Percentiles rank a stretch among this genome's conserved stretches.
Evolutionary conservation across 2,329 filamentous ascomycete species (phyloP).

Genomic region (Aspergillus puulaauensis): DNA sequence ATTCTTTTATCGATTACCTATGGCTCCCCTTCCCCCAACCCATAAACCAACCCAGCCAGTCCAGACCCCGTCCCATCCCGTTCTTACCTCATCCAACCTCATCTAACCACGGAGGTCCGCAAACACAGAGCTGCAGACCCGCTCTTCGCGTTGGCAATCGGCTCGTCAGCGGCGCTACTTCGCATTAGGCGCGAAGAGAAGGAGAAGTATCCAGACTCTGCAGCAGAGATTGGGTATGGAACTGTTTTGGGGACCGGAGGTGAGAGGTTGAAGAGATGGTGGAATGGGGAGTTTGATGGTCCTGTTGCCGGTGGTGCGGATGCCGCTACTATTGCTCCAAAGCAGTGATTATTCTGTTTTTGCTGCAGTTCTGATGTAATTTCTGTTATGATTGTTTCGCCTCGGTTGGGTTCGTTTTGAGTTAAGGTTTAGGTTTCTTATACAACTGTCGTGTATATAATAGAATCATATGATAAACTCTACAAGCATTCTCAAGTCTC

Average conservation of each 20-base stretch:
- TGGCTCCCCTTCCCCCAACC: slow-evolving; percentile 6
- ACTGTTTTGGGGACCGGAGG: slow-evolving; percentile 30
- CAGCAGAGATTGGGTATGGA: slow-evolving; percentile 32
- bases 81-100: not conserved
- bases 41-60: no score
- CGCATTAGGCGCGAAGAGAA: slow-evolving; percentile 57
- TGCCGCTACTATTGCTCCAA: not conserved
- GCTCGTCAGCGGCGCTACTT: slow-evolving; percentile 51
- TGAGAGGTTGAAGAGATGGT: slow-evolving; percentile 38
- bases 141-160: slow-evolving; percentile 53
- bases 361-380: not conserved
- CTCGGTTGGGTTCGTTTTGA: not conserved
- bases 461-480: not conserved
- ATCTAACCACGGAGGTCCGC: not conserved
- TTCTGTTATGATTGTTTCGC: not conserved
- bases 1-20: not conserved
- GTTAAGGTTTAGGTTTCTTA: no score
- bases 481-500: not conserved
- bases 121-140: slow-evolving; percentile 50
- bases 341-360: not conserved
- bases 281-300: slow-evolving; percentile 39
- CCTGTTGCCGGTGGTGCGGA: not conserved
- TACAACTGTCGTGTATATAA: not conserved
- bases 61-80: not conserved
- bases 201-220: slow-evolving; percentile 44